Percentiles rank a stretch among this genome's conserved stretches.
Evolutionary conservation across 192 early-diverging fungal genomes (phyloP).

Genomic region (Coemansia biformis): DNA sequence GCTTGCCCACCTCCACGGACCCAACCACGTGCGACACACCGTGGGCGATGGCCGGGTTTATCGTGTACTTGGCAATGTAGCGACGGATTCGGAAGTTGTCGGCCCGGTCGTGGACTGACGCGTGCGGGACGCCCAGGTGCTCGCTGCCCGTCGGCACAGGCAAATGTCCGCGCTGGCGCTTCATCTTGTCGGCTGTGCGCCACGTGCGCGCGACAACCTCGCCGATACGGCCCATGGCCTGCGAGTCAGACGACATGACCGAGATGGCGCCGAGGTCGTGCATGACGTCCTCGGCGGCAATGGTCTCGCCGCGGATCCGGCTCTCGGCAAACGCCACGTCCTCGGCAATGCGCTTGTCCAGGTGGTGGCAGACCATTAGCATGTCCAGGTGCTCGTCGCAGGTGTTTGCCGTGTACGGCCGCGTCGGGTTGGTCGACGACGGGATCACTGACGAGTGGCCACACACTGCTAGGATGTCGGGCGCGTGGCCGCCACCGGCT

Average conservation of each 20-base stretch:
- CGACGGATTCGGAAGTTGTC: slow-evolving; percentile 88
- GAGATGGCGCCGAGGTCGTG: slow-evolving; percentile 93
- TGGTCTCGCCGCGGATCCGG: slow-evolving; percentile 93
- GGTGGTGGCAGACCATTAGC: slow-evolving; percentile 98
- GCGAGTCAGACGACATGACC: slow-evolving; percentile 89
- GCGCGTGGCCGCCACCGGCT: slow-evolving; percentile 93
- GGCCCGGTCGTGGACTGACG: slow-evolving; percentile 48
- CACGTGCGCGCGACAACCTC: slow-evolving; percentile 90
- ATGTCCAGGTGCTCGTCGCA: slow-evolving; percentile 98
- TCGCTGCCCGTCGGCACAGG: slow-evolving; percentile 13
- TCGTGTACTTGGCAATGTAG: slow-evolving; percentile 96
- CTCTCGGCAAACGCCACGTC: slow-evolving; percentile 97
- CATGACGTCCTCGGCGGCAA: slow-evolving; percentile 93
- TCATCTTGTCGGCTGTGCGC: slow-evolving; percentile 97
- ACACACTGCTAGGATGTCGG: slow-evolving; percentile 72
- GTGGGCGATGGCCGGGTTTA: slow-evolving; percentile 91
- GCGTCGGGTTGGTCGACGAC: slow-evolving; percentile 91
- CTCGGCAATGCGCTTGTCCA: slow-evolving; percentile 88
- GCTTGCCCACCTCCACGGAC: slow-evolving; percentile 87
- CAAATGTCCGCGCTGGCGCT: slow-evolving; percentile 68
- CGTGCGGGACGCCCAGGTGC: slow-evolving; percentile 22
- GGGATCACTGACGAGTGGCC: slow-evolving; percentile 85
- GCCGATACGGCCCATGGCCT: slow-evolving; percentile 96
- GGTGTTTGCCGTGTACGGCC: slow-evolving; percentile 93
- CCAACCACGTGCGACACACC: slow-evolving; percentile 85